Conservation (phyloP, 1,284 basidiomycete species). For the Thecaphora thlaspeos region DNA sequence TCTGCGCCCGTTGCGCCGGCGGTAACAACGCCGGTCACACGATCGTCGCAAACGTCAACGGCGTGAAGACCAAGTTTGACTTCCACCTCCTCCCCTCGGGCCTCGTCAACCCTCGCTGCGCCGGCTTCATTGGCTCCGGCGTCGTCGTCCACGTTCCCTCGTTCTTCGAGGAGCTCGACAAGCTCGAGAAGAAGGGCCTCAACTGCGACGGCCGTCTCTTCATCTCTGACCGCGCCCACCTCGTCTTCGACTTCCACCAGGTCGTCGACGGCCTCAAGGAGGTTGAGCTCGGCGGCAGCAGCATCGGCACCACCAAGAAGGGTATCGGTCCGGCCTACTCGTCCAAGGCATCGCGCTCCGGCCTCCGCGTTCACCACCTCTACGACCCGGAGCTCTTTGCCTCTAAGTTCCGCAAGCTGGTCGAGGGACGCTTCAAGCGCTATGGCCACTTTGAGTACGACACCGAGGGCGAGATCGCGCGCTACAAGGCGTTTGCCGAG, state of each 20-base stretch:
- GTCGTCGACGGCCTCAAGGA: constrained; percentile 98
- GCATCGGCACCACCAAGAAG: constrained; percentile 95
- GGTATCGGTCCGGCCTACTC: constrained; percentile 99
- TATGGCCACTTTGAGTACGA: constrained; percentile 99
- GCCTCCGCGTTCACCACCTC: constrained; percentile 91
- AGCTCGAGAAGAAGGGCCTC: constrained; percentile 74
- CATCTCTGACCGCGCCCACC: constrained; percentile 90
- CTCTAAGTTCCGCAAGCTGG: constrained; percentile 87
- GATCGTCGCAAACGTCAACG: constrained; percentile 78
- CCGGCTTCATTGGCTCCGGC: constrained; percentile 85
- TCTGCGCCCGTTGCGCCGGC: constrained; percentile 94
- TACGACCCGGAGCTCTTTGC: constrained; percentile 87
- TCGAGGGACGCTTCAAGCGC: constrained; percentile 95
- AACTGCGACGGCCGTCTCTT: constrained; percentile 82
- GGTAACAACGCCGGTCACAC: constrained; percentile 99
- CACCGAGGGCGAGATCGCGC: constrained; percentile 89
- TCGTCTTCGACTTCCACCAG: constrained; percentile 99
- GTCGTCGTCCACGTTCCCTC: constrained; percentile 94
- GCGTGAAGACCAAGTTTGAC: constrained; percentile 80
- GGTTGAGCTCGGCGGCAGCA: constrained; percentile 84
- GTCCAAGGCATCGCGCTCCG: constrained; percentile 92
- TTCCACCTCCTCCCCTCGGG: constrained; percentile 95
- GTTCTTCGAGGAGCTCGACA: constrained; percentile 90
- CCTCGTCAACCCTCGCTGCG: constrained; percentile 82
- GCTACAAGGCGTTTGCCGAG: constrained; percentile 84